Evolutionary conservation across 1,284 basidiomycete genomes (phyloP).

Genomic region (Sanghuangporus sanghuang): DNA sequence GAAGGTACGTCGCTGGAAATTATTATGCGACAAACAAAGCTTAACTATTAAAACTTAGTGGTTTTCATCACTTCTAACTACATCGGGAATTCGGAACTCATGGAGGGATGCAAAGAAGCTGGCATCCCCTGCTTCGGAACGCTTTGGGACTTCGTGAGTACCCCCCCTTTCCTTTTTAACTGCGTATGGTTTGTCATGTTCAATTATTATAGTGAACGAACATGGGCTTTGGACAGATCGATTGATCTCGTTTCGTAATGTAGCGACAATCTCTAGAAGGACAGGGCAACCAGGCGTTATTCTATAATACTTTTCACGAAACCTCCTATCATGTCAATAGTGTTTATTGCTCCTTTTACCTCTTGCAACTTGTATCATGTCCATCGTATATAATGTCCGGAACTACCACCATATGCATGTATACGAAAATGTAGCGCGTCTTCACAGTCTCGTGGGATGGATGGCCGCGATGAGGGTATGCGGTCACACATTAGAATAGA

Average conservation of each 20-base stretch:
- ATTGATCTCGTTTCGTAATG: not conserved
- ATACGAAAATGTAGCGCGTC: not conserved
- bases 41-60: conserved; percentile 34
- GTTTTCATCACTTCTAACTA: conserved; percentile 77
- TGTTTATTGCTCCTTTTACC: conserved; percentile 13
- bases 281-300: conserved; percentile 5
- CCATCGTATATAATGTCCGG: not conserved
- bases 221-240: not conserved
- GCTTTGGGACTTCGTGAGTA: conserved; percentile 65
- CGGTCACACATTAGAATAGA: conserved; percentile 11
- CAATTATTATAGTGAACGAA: not conserved
- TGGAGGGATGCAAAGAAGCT: conserved; percentile 70
- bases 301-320: conserved; percentile 6
- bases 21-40: conserved; percentile 4
- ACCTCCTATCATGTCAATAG: not conserved
- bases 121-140: conserved; percentile 70
- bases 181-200: not conserved
- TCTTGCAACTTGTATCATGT: not conserved
- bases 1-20: conserved; percentile 44
- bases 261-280: conserved; percentile 9
- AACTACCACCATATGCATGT: not conserved
- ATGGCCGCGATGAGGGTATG: not conserved
- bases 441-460: conserved; percentile 15
- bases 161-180: not conserved
- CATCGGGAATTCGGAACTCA: conserved; percentile 67